Conservation (phyloP, 306 rosid species). For the Medicago arabica region DNA sequence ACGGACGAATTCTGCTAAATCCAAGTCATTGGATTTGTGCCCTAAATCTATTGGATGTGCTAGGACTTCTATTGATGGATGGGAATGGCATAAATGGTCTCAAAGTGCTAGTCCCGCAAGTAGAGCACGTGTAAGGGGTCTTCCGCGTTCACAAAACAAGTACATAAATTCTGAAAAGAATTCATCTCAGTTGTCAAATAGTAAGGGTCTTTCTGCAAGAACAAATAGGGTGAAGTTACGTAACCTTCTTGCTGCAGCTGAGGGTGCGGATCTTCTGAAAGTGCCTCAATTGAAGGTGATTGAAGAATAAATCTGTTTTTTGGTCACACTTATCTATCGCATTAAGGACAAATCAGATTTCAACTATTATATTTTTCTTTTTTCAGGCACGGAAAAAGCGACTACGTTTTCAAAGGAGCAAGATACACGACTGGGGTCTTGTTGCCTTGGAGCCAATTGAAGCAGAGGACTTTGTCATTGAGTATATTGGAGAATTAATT, state of each 20-base stretch:
- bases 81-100: conserved; percentile 97
- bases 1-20: conserved; percentile 54
- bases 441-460: conserved; percentile 95
- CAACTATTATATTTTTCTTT: conserved; percentile 31
- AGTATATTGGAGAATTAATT: conserved; percentile 92
- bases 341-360: conserved; percentile 33
- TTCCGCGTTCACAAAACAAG: conserved; percentile 49
- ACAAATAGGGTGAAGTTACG: conserved; percentile 94
- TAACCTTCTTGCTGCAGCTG: conserved; percentile 94
- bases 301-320: conserved; percentile 25
- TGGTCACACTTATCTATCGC: conserved; percentile 27
- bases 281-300: conserved; percentile 92
- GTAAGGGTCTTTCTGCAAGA: conserved; percentile 95
- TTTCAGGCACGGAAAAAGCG: conserved; percentile 88
- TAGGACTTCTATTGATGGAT: conserved; percentile 84
- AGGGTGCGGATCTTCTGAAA: conserved; percentile 96
- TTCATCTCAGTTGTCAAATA: conserved; percentile 68
- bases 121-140: conserved; percentile 82
- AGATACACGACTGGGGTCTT: conserved; percentile 99
- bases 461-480: conserved; percentile 96
- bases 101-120: conserved; percentile 73
- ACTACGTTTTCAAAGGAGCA: conserved; percentile 87
- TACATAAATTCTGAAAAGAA: conserved; percentile 53
- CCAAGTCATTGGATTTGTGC: conserved; percentile 57
- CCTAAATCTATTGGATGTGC: conserved; percentile 92